Evolutionary conservation across 2,329 filamentous ascomycete species (phyloP), one percentile per base, ranked within the genome.

Genomic region (Arthroderma sp.): DNA sequence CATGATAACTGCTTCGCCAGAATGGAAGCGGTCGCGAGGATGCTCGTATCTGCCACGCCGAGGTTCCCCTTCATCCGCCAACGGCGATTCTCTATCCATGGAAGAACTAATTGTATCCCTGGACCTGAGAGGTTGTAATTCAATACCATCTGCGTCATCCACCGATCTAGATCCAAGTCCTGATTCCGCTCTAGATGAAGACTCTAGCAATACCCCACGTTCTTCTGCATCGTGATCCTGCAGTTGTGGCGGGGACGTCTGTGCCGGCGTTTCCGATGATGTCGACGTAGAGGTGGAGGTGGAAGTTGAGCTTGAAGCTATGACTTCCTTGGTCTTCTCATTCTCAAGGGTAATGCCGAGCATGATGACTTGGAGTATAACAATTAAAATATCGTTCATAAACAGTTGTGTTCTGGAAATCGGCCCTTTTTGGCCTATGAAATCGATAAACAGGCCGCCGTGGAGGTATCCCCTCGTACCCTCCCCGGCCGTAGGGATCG

Each of bases 391-490:
- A 55, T 81, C 77, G 49, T 79, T 61, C 3, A 63, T 54, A 4
- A 74, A 53, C 8, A 81, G 64, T 50, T 69, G 67, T 40, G 70
- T 57, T 54, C 71, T 73, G 43, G 73, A 71, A 3, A 71, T 68
- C 2, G 76, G 75, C 2, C 71, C 73, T 51, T 71, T 67, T 57
- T 80, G 74, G 10, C 78, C 77, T 43, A 81, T 73, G 54, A 81
- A 80, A 59, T 81, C 77, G 54, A 82, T 76, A 51, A 78, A 68
- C 41, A 80, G 51, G 2, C 78, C 75, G 4, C 78, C 77, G 54
- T 80, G 75, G 8, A 80, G 62, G 56, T 79, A 80, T 11, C 68
- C 69, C 29, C 73, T 56, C 3, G 64, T 66, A 41, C 66, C 64
- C 51, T 75, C 73, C 4, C 69, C 70, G n/a, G 65, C 66, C 45